Conservation (phyloP, 495 filamentous ascomycete genomes). For the Tuber borchii region DNA sequence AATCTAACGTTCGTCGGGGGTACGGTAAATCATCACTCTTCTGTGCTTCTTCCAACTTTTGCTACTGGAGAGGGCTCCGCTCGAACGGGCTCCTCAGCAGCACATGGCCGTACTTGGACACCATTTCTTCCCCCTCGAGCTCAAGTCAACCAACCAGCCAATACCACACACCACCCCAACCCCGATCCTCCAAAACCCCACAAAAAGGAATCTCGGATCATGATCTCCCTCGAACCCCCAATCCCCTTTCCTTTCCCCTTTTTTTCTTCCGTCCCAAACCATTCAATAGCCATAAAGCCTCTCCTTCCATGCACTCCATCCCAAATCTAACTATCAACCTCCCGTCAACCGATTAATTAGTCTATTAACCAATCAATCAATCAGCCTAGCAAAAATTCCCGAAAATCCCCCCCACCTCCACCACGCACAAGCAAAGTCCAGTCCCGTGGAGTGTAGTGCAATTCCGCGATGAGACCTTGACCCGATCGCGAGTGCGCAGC, state of each 20-base stretch:
- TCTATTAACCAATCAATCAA: not conserved
- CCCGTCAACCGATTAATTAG: not conserved
- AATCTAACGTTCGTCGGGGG: not conserved
- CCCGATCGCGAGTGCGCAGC: not conserved
- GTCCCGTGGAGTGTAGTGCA: not conserved
- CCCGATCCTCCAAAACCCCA: not conserved
- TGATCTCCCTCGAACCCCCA: not conserved
- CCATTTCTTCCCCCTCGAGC: not conserved
- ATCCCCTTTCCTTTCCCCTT: not conserved
- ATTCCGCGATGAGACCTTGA: not conserved
- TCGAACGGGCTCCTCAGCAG: not conserved
- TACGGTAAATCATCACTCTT: not conserved
- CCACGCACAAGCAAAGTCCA: not conserved
- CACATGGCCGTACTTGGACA: not conserved
- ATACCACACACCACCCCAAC: not conserved
- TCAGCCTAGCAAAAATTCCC: not conserved
- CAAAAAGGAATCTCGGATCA: not conserved
- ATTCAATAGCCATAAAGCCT: conserved; percentile 1
- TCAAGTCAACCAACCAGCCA: not conserved
- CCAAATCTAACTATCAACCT: not conserved
- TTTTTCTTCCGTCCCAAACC: not conserved
- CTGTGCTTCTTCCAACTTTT: not conserved
- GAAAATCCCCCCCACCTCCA: not conserved
- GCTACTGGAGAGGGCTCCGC: not conserved
- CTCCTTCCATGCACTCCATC: not conserved